Percentiles rank a stretch among this genome's conserved stretches.
Evolutionary conservation across 2,329 filamentous ascomycete genomes (phyloP).

Genomic region (Fusarium equiseti): DNA sequence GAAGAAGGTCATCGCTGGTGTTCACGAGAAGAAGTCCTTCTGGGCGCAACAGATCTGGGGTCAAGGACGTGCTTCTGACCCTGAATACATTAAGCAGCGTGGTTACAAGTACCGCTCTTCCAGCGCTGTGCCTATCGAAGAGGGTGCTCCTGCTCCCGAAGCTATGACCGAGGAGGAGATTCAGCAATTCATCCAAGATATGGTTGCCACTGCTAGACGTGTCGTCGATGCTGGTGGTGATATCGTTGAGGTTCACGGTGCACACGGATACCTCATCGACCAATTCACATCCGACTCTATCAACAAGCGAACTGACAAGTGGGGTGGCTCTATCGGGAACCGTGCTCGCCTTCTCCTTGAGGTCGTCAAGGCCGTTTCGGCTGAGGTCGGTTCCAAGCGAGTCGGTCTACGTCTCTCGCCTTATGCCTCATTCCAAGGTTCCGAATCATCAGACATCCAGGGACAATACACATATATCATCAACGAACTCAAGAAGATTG

Average conservation of each 20-base stretch:
- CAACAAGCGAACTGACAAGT: conserved; percentile 62
- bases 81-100: conserved; percentile 38
- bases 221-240: conserved; percentile 28
- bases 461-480: conserved; percentile 45
- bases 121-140: conserved; percentile 27
- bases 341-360: conserved; percentile 62
- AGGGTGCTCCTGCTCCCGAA: conserved; percentile 6
- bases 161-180: conserved; percentile 28
- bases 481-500: conserved; percentile 47
- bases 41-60: conserved; percentile 48
- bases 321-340: conserved; percentile 67
- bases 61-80: conserved; percentile 39
- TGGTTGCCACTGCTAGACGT: conserved; percentile 17
- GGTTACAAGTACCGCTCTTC: conserved; percentile 48
- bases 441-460: conserved; percentile 36
- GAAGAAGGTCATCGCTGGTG: conserved; percentile 46
- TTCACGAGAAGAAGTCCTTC: conserved; percentile 48
- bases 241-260: conserved; percentile 40
- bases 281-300: conserved; percentile 63
- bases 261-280: conserved; percentile 68
- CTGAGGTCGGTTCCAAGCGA: conserved; percentile 50
- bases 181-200: conserved; percentile 15
- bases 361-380: conserved; percentile 55
- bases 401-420: conserved; percentile 58
- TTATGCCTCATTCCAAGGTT: conserved; percentile 46